Conservation (phyloP, 2,329 filamentous ascomycete species). For the Xenosphaeropsis pyriputrescens region DNA sequence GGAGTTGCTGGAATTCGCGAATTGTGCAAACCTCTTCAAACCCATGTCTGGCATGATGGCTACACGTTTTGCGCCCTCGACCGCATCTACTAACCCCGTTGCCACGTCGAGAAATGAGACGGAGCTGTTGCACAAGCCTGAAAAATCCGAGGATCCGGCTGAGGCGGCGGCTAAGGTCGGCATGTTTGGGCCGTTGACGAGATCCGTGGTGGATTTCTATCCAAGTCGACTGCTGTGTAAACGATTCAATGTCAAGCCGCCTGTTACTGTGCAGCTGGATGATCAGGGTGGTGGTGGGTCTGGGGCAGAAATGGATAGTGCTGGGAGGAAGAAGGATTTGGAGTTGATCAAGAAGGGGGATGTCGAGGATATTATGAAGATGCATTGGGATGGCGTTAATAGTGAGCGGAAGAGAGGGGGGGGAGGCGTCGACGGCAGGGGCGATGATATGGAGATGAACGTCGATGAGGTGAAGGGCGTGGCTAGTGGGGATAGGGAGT, state of each 20-base stretch:
- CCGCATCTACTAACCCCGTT: conserved; percentile 26
- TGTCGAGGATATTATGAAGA: conserved; percentile 37
- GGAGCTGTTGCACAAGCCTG: conserved; percentile 28
- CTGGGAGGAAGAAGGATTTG: conserved; percentile 10
- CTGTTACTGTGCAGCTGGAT: conserved; percentile 47
- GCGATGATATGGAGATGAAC: conserved; percentile 12
- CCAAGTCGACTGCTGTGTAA: conserved; percentile 85
- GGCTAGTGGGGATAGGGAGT: conserved; percentile 2
- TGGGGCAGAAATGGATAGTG: conserved; percentile 4
- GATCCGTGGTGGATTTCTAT: conserved; percentile 56
- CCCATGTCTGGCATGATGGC: conserved; percentile 90
- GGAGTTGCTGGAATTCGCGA: conserved; percentile 62
- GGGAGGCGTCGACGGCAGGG: conserved; percentile 18
- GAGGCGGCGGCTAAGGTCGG: conserved; percentile 77
- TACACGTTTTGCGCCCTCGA: conserved; percentile 71
- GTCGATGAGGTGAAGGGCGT: conserved; percentile 5
- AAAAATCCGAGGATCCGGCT: conserved; percentile 58
- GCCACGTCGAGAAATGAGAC: conserved; percentile 21
- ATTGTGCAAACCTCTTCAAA: conserved; percentile 69
- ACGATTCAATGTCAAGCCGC: conserved; percentile 75
- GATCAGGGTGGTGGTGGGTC: conserved; percentile 16
- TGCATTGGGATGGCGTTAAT: conserved; percentile 15
- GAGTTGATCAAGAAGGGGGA: conserved; percentile 37
- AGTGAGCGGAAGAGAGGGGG: conserved; percentile 1
- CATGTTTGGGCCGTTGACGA: conserved; percentile 86